These are phyloP conservation scores for Pholiota microspora DNA, from an alignment of 768 basidiomycete genomes.

Conservation along the genomic window DNA sequence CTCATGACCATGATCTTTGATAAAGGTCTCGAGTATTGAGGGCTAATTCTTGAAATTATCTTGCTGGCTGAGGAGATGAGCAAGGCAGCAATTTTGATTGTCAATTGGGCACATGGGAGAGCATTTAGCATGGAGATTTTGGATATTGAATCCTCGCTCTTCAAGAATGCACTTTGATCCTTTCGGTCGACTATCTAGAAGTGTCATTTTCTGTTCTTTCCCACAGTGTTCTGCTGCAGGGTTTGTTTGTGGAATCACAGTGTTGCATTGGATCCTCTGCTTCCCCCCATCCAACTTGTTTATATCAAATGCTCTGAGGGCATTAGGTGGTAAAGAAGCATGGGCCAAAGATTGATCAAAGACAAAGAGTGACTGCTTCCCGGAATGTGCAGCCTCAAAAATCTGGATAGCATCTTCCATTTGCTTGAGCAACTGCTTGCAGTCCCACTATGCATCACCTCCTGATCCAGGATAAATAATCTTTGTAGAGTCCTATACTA, in stretches of 20 bases:
- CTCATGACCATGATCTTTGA: too few relatives aligned
- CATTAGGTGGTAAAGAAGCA: slow-evolving; percentile 32
- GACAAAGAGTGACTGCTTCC: slow-evolving; percentile 30
- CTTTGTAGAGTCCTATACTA: slow-evolving; percentile 28
- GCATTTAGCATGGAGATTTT: slow-evolving; percentile 31
- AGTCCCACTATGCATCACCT: slow-evolving; percentile 40
- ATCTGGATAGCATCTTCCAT: slow-evolving; percentile 30
- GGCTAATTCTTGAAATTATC: slow-evolving; percentile 36
- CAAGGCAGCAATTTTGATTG: slow-evolving; percentile 32
- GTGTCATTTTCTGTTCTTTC: slow-evolving; percentile 34
- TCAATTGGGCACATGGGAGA: slow-evolving; percentile 33
- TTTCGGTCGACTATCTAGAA: slow-evolving; percentile 26
- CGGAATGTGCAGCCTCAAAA: slow-evolving; percentile 33
- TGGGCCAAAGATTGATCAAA: slow-evolving; percentile 45
- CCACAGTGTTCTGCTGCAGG: slow-evolving; percentile 24
- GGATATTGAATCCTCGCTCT: slow-evolving; percentile 39
- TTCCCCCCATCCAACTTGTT: slow-evolving; percentile 39
- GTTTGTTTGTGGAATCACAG: slow-evolving; percentile 36
- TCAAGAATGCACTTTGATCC: slow-evolving; percentile 32
- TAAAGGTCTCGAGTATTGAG: slow-evolving; percentile 24
- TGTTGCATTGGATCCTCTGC: slow-evolving; percentile 31
- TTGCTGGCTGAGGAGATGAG: slow-evolving; percentile 33
- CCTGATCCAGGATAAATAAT: slow-evolving; percentile 36
- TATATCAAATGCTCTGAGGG: slow-evolving; percentile 40
- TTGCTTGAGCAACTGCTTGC: slow-evolving; percentile 30